phyloP scores from a whole-genome alignment of 148 eudicot species.

The Linanthus parryae region DNA sequence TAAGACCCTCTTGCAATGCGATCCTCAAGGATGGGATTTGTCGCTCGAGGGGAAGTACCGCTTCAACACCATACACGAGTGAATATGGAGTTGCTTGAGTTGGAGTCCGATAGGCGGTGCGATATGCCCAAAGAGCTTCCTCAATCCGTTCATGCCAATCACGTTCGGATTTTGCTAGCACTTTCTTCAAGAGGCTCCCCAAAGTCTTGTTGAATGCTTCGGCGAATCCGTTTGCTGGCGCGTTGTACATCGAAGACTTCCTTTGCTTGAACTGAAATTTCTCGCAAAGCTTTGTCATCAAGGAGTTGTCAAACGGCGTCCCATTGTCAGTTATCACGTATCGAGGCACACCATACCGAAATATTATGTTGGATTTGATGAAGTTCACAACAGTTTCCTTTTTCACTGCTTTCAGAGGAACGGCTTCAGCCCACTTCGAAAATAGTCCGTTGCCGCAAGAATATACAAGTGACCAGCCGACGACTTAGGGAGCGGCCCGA shows the following conservation, averaged over 20 bases:
- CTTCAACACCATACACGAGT: neutral
- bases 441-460: neutral
- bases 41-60: neutral
- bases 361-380: neutral
- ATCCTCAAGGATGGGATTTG: neutral
- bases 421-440: neutral
- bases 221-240: neutral
- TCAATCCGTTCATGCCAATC: neutral
- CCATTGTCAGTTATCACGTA: neutral
- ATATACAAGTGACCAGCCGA: neutral
- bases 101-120: neutral
- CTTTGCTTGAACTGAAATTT: neutral
- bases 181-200: neutral
- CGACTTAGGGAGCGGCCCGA: neutral
- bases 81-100: neutral
- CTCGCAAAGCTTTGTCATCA: neutral
- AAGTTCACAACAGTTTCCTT: neutral
- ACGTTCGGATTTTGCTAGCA: neutral
- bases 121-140: neutral
- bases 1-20: neutral
- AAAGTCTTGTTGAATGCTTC: neutral
- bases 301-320: neutral
- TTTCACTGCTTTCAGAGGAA: neutral
- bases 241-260: neutral
- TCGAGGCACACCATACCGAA: neutral